phyloP scores from a whole-genome alignment of 2,329 filamentous ascomycete genomes.

The Alternaria ethzedia region DNA sequence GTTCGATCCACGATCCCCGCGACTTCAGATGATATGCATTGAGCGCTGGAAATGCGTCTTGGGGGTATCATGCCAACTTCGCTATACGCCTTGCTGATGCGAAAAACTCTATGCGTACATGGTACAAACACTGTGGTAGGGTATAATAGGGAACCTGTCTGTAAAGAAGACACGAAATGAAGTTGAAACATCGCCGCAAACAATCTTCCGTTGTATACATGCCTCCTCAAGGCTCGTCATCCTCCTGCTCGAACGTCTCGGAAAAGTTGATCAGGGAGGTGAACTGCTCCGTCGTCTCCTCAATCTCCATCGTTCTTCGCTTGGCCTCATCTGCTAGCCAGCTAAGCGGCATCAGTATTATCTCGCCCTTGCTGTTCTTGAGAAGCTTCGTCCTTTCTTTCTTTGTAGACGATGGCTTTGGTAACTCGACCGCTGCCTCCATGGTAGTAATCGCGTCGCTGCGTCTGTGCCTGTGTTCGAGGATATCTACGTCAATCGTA shows the following conservation, averaged over 20 bases:
- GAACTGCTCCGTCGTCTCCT: conserved; percentile 19
- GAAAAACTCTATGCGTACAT: not conserved
- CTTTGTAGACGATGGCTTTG: conserved; percentile 4
- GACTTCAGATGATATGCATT: not conserved
- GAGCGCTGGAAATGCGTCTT: not conserved
- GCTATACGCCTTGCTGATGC: not conserved
- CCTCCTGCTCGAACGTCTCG: conserved; percentile 29
- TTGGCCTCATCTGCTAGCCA: conserved; percentile 28
- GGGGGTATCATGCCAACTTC: not conserved
- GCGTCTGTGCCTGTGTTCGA: conserved; percentile 53
- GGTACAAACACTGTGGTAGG: not conserved
- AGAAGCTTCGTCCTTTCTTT: conserved; percentile 32
- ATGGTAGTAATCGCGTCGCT: conserved; percentile 20
- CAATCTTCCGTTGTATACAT: not conserved
- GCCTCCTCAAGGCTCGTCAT: conserved; percentile 6
- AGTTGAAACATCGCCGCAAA: not conserved
- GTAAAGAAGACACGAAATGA: not conserved
- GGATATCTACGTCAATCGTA: conserved; percentile 57
- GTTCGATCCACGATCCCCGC: not conserved
- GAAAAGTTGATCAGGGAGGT: conserved; percentile 39
- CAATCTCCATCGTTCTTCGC: conserved; percentile 17
- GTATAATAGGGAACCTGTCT: not conserved
- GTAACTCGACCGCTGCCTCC: conserved; percentile 6
- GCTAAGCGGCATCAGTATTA: conserved; percentile 35
- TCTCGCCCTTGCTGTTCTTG: conserved; percentile 14